phyloP scores from a whole-genome alignment of 75 land plant genomes.

The Ceratopteris richardii region DNA sequence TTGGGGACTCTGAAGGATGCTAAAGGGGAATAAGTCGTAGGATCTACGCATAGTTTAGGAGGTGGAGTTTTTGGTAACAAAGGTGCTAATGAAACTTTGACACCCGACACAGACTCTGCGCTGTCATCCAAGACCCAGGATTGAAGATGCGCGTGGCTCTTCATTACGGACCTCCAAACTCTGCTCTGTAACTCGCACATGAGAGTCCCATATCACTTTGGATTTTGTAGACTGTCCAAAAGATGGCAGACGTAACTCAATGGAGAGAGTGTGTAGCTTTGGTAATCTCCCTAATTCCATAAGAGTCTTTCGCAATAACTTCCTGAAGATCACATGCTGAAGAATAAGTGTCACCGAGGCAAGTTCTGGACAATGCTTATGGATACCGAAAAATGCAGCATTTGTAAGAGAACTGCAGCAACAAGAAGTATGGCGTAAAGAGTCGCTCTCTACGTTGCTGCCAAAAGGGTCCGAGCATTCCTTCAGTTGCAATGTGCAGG shows the following conservation, averaged over 20 bases:
- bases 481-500: not conserved
- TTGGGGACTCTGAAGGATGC: slow-evolving; percentile 27
- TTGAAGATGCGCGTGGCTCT: slow-evolving; percentile 18
- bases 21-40: slow-evolving; percentile 23
- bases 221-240: slow-evolving; percentile 32
- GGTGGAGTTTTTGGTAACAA: no score
- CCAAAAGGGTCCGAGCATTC: not conserved
- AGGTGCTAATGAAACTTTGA: no score
- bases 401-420: slow-evolving; percentile 23
- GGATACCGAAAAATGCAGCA: slow-evolving; percentile 19
- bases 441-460: no score
- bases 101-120: not conserved
- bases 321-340: slow-evolving; percentile 24
- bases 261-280: slow-evolving; percentile 25
- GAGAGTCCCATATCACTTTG: slow-evolving; percentile 27
- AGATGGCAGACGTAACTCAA: slow-evolving; percentile 30
- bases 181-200: slow-evolving; percentile 27
- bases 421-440: slow-evolving; percentile 10
- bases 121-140: slow-evolving; percentile 30
- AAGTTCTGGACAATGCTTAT: slow-evolving; percentile 20
- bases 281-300: slow-evolving; percentile 21
- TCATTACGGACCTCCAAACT: slow-evolving; percentile 17
- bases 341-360: slow-evolving; percentile 29
- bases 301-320: slow-evolving; percentile 16
- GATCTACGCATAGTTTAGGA: slow-evolving; percentile 36